Evolutionary conservation across 345 rosid species (phyloP).

Genomic region (Eucalyptus dawsonii): DNA sequence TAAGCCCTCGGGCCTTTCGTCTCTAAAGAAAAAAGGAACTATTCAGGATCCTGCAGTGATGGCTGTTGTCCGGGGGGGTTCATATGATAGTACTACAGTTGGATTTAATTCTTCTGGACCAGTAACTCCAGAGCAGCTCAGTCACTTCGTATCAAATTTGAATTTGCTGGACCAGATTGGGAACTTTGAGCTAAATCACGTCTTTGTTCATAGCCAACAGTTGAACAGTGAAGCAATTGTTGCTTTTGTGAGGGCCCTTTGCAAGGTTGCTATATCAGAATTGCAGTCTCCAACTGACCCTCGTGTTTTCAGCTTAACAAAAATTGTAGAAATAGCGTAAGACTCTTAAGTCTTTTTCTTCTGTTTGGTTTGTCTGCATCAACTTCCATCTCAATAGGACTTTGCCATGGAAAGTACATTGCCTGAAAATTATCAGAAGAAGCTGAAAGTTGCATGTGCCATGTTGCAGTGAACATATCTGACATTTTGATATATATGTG

Average conservation of each 20-base stretch:
- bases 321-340: constrained; percentile 95
- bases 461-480: neutral
- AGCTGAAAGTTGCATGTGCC: neutral
- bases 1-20: constrained; percentile 47
- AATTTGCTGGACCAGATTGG: constrained; percentile 97
- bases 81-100: constrained; percentile 72
- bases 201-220: constrained; percentile 92
- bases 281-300: constrained; percentile 98
- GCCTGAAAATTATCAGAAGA: neutral
- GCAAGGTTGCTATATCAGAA: constrained; percentile 90
- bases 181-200: constrained; percentile 82
- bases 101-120: constrained; percentile 55
- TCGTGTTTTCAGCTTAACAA: constrained; percentile 95
- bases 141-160: constrained; percentile 71
- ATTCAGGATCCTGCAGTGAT: constrained; percentile 88
- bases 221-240: constrained; percentile 91
- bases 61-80: constrained; percentile 97
- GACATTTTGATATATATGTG: neutral
- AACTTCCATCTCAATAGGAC: neutral
- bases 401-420: neutral
- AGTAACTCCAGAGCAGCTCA: constrained; percentile 70
- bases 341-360: constrained; percentile 3
- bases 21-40: constrained; percentile 74
- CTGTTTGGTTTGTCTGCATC: neutral
- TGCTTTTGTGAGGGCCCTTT: constrained; percentile 87